Base-by-base conservation (phyloP, 108 stramenopile genomes). In the Skeletonema marinoi region DNA sequence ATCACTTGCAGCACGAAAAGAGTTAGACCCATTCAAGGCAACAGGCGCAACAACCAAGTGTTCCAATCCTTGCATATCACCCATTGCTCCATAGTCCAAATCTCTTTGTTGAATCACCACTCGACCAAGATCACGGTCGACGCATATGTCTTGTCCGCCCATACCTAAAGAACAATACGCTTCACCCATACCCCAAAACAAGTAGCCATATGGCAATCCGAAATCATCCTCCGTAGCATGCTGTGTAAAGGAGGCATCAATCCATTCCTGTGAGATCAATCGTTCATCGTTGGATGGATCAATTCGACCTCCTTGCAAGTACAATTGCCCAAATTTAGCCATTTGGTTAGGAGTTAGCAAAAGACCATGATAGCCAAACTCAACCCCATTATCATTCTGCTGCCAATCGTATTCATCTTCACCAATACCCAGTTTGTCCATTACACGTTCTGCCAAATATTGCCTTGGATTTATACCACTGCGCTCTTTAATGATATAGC, bases 291-390 rank as follows among this genome's bases (percentile, higher is more conserved):
- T n/a, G 8, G 16, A 33, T 36, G 62, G 62, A n/a, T 31, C 9
- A 16, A 6, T 31, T 14, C 16, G 59, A 21, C 74, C 74, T 1
- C 30, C 33, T 21, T 75, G 74, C 25, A 75, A 35, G 6, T 63
- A 63, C 44, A 75, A 38, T 19, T 75, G 74, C 6, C 74, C 74
- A 68, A 75, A 75, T 41, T 63, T 75, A 3, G 67, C 74, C 74
- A 75, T 68, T 31, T 68, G 66, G 0, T 13, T 31, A 0, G 74
- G 67, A 0, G 59, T 75, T 3, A 68, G 8, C 21, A 74, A 2
- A n/a, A n/a, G n/a, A 17, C 73, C 73, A 32, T 6, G 12, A 50
- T 25, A 74, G 3, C 33, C 66, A 29, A 14, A 4, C 48, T 75
- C 66, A 17, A 75, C 12, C 14, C 74, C 74, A n/a, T 75, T 66